Percentiles rank a stretch among this genome's conserved stretches.
phyloP scores from a whole-genome alignment of 257 asterid genomes.

The Cinchona pubescens region DNA sequence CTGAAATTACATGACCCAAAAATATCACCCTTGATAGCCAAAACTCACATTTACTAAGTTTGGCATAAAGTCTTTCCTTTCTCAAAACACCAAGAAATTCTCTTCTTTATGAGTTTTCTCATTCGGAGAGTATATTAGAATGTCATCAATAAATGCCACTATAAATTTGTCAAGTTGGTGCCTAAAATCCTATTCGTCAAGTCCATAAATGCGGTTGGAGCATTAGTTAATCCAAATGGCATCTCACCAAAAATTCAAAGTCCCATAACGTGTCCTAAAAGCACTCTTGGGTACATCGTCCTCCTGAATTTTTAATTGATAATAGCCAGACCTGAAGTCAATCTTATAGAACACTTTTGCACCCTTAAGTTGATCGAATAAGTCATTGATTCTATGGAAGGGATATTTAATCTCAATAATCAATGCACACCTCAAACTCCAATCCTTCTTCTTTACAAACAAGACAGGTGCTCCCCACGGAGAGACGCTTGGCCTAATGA shows the following conservation, averaged over 20 bases:
- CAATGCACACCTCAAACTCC: not conserved
- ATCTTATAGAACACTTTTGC: not conserved
- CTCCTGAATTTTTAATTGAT: not conserved
- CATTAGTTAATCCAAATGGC: not conserved
- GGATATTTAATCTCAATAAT: not conserved
- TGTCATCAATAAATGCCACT: not conserved
- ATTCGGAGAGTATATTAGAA: not conserved
- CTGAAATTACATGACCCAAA: not conserved
- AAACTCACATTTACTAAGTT: not conserved
- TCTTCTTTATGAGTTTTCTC: not conserved
- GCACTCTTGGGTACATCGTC: not conserved
- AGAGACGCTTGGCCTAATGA: not conserved
- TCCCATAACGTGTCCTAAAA: not conserved
- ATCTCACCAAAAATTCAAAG: not conserved
- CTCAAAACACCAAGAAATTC: no score
- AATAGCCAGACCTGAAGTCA: not conserved
- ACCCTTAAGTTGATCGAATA: no score
- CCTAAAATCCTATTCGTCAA: not conserved
- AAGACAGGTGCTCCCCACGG: no score
- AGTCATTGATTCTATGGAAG: not conserved
- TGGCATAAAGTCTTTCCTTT: not conserved
- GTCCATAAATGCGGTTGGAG: not conserved
- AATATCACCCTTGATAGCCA: not conserved
- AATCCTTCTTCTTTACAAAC: no score
- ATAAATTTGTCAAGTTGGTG: not conserved